Conservation (phyloP, 768 basidiomycete species). For the Rhizopogon salebrosus region DNA sequence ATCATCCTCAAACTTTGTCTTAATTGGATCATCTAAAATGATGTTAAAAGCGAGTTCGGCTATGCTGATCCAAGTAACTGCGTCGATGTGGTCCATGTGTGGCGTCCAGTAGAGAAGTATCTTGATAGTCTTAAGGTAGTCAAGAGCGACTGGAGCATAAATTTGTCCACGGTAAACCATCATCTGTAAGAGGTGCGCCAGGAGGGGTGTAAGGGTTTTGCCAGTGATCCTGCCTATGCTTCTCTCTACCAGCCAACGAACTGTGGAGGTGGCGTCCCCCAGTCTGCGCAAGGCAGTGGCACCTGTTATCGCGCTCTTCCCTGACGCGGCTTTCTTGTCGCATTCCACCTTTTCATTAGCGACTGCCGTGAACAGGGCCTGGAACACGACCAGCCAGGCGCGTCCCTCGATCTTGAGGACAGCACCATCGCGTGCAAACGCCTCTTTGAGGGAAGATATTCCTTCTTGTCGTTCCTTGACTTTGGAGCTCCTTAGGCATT, state of each 20-base stretch:
- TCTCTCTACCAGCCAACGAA: slow-evolving; percentile 72
- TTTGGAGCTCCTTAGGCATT: slow-evolving; percentile 54
- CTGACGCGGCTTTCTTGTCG: slow-evolving; percentile 36
- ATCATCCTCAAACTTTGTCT: slow-evolving; percentile 12
- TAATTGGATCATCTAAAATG: slow-evolving; percentile 55
- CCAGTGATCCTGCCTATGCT: slow-evolving; percentile 51
- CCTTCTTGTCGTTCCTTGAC: slow-evolving; percentile 69
- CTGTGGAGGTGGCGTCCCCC: slow-evolving; percentile 54
- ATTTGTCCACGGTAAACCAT: slow-evolving; percentile 52
- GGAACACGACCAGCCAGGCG: slow-evolving; percentile 64
- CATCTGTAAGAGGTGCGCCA: slow-evolving; percentile 59
- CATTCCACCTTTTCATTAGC: slow-evolving; percentile 51
- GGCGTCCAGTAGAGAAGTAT: slow-evolving; percentile 59
- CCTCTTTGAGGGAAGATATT: slow-evolving; percentile 41
- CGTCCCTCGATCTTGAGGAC: slow-evolving; percentile 33
- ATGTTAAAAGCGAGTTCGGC: slow-evolving; percentile 74
- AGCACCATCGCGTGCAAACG: slow-evolving; percentile 46
- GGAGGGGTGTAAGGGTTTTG: slow-evolving; percentile 49
- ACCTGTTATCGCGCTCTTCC: slow-evolving; percentile 35
- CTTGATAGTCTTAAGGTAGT: slow-evolving; percentile 78
- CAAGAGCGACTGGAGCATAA: slow-evolving; percentile 59
- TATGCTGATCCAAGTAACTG: slow-evolving; percentile 59
- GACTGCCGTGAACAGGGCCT: slow-evolving; percentile 67
- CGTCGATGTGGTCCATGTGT: slow-evolving; percentile 74
- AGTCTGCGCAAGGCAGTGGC: slow-evolving; percentile 55